Evolutionary conservation across 2,329 filamentous ascomycete genomes (phyloP), one percentile per base, ranked within the genome.

Genomic region (Bisporella sp.): DNA sequence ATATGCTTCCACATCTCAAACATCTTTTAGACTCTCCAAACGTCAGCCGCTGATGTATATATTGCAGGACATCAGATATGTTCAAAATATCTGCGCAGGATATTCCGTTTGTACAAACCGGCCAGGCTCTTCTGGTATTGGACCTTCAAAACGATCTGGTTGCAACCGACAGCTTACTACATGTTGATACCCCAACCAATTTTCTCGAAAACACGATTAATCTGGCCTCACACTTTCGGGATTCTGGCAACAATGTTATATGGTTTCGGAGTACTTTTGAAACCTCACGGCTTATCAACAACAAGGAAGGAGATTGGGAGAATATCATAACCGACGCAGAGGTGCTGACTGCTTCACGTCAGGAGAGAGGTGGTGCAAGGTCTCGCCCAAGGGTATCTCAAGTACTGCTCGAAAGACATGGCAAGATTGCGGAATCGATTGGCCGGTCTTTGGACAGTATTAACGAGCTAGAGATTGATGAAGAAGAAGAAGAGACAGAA

Each of bases 131-230:
- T 41, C 73, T 97, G 21, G 72, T 95, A 13, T 76, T 96, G 56
- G 92, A 96, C 62, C 79, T 95, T 35, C 93, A 97, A 64, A 89
- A 95, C 61, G 92, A 96, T 66, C 96, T 97, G 62, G 71, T 95
- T 51, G 75, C 81, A 5, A 70, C 79, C 1, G 75, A 81, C 46
- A 86, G 87, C 49, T 78, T 82, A 30, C 69, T 96, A 21, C 77
- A 82, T 9, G 79, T 91, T 46, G 72, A 72, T 35, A 76, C 80
- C 41, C 81, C 82, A 3, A 68, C 77, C 4, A 79, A 80, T 7
- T 88, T 91, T 54, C 66, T 93, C 42, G 75, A 84, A 39, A 81
- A 79, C 31, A 78, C 90, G 41, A 71, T 82, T 21, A 69, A 76
- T 5, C 73, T 97, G 2, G 82, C 84, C 41, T 77, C 78, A 8